A percentile compares a stretch with the other conserved stretches of the same genome.
Evolutionary conservation across 1,139 yeast species (phyloP).

Genomic region (Suhomyces bokatorum): DNA sequence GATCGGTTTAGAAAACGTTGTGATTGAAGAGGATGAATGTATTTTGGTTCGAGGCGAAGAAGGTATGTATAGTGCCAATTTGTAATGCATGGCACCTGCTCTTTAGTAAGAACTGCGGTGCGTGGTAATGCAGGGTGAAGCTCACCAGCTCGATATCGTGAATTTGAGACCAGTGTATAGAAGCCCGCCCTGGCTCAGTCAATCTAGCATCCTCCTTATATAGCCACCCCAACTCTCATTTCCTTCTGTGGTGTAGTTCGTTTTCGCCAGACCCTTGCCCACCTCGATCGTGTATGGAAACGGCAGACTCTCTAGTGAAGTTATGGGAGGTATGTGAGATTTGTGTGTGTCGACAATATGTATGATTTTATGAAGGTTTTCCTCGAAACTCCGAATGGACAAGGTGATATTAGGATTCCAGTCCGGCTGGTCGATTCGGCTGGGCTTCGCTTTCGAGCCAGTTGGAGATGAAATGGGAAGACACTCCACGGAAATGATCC

Average conservation of each 20-base stretch:
- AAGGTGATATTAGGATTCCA: constrained; percentile 18
- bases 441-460: constrained; percentile 1
- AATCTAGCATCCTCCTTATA: constrained; percentile 47
- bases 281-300: constrained; percentile 56
- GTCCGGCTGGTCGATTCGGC: constrained; percentile 3
- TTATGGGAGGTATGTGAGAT: constrained; percentile 73
- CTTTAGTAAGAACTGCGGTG: neutral
- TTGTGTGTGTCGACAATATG: constrained; percentile 55
- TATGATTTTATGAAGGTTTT: constrained; percentile 47
- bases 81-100: constrained; percentile 3
- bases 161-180: neutral
- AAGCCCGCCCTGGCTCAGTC: constrained; percentile 6
- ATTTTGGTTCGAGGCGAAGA: constrained; percentile 68
- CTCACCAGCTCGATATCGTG: neutral
- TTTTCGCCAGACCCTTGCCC: constrained; percentile 15
- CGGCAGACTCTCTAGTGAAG: constrained; percentile 64
- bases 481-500: constrained; percentile 41
- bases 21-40: constrained; percentile 64
- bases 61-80: constrained; percentile 33
- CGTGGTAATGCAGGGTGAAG: neutral
- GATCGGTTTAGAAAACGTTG: constrained; percentile 43
- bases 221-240: constrained; percentile 52
- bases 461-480: constrained; percentile 24
- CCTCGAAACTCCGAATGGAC: constrained; percentile 42
- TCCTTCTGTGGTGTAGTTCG: constrained; percentile 12